phyloP scores from a whole-genome alignment of 1,284 basidiomycete genomes.

The Hypsizygus ulmarius region DNA sequence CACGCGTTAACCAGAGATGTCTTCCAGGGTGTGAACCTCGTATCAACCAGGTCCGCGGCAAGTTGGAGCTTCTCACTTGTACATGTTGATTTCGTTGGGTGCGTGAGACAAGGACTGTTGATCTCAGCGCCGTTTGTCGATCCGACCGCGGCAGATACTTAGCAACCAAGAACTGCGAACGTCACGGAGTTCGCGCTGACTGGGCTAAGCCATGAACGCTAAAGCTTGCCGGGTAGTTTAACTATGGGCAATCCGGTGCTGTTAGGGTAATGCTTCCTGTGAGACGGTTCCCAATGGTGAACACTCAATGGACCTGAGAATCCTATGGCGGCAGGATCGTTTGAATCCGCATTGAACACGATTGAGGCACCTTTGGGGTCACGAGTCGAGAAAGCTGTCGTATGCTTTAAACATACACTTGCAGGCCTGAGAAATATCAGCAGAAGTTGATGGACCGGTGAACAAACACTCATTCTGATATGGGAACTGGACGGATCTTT shows the following conservation, averaged over 20 bases:
- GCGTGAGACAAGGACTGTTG: too few species aligned
- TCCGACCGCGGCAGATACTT: not conserved
- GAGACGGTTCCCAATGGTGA: too few species aligned
- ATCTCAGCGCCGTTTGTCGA: too few species aligned
- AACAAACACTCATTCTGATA: not conserved
- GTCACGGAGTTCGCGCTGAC: conserved; percentile 13
- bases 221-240: too few species aligned
- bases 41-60: conserved; percentile 5
- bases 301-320: too few species aligned
- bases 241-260: too few species aligned
- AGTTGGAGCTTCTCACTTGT: conserved; percentile 5
- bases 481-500: conserved; percentile 14
- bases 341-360: too few species aligned
- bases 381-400: conserved; percentile 4
- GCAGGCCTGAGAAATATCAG: conserved; percentile 11
- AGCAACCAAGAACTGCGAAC: conserved; percentile 8
- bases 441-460: conserved; percentile 8
- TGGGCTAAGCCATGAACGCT: not conserved
- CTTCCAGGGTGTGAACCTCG: not conserved
- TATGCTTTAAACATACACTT: not conserved
- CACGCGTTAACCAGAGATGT: too few species aligned
- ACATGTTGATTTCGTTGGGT: too few species aligned
- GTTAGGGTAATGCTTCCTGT: too few species aligned
- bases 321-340: too few species aligned
- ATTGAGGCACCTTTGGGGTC: not conserved